A percentile compares a stretch with the other conserved stretches of the same genome.
These are phyloP conservation scores for Aegilops tauschii DNA, from an alignment of 176 grass and related monocot genomes.

Conservation along the genomic window DNA sequence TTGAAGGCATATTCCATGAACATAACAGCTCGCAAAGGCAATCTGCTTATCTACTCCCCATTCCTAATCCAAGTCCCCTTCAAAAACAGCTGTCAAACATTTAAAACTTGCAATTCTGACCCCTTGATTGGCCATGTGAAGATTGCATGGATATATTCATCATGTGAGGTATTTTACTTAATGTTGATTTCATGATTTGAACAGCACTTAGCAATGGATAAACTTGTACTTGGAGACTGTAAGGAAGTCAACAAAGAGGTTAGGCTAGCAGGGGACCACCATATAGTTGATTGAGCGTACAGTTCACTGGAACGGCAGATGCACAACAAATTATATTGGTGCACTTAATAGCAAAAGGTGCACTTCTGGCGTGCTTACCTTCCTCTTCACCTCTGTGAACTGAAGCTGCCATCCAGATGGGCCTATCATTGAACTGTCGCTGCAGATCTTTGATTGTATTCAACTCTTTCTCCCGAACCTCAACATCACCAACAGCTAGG, in stretches of 20 bases:
- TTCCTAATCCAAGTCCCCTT: neutral
- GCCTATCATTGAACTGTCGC: constrained; percentile 54
- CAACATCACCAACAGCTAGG: constrained; percentile 67
- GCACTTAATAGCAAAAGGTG: constrained; percentile 1
- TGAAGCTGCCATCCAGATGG: constrained; percentile 81
- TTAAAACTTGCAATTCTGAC: neutral
- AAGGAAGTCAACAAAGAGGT: neutral
- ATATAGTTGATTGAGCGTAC: neutral
- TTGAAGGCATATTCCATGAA: neutral
- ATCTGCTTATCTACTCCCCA: neutral
- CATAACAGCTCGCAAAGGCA: neutral
- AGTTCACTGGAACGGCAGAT: neutral
- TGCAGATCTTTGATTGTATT: constrained; percentile 57
- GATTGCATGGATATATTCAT: neutral
- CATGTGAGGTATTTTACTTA: constrained; percentile 10
- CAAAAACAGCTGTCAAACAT: neutral
- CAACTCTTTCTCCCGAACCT: constrained; percentile 42
- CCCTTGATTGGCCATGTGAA: neutral
- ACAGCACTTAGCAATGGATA: neutral
- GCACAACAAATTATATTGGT: neutral
- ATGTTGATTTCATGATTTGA: neutral
- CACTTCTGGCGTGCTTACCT: constrained; percentile 42
- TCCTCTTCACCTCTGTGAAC: constrained; percentile 86
- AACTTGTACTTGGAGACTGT: neutral
- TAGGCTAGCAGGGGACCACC: neutral